Evolutionary conservation across 768 basidiomycete species (phyloP), one percentile per base, ranked within the genome.

Genomic region (Suillus subalutaceus): DNA sequence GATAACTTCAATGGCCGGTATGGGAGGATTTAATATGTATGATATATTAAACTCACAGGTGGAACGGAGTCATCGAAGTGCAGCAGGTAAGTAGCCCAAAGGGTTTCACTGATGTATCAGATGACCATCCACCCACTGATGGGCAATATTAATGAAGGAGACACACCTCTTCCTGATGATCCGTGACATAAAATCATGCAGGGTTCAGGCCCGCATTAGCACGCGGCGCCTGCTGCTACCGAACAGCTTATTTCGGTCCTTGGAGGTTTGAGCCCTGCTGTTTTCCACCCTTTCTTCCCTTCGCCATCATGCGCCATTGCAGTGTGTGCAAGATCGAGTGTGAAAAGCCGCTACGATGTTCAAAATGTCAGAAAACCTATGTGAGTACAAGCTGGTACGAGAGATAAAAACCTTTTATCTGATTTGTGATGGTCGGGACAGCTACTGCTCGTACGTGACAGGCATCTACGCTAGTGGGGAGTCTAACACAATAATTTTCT

Each of bases 311-410:
- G 53, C 30, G 30, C 1, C 53, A 55, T 6, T 55, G 53, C 10
- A 55, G 30, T 35, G 70, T 71, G 4, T 72, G 71, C 48, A 72
- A 66, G 26, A 65, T 65, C 35, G 66, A 71, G 55, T 68, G 66
- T 18, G 58, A 67, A 63, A 67, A 63, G 43, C 50, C 66, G 6
- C 55, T 71, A 46, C 70, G 62, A 61, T 72, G 70, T 63, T 72
- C 71, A 6, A 66, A 61, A 64, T 71, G 71, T 52, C 70, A 69
- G 30, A 67, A 67, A 48, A 70, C 69, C 69, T 2, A 66, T 69
- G 68, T 70, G 52, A 69, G 69, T 62, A 32, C 56, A n/a, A 56
- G 66, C 32, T 55, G 1, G 2, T 55, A 10, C 6, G 18, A 12
- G 30, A 55, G 30, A 55, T 20, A 20, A 55, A 55, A 20, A 32